Evolutionary conservation across 2,329 filamentous ascomycete genomes (phyloP).

Genomic region (Sporothrix brunneoviolacea): DNA sequence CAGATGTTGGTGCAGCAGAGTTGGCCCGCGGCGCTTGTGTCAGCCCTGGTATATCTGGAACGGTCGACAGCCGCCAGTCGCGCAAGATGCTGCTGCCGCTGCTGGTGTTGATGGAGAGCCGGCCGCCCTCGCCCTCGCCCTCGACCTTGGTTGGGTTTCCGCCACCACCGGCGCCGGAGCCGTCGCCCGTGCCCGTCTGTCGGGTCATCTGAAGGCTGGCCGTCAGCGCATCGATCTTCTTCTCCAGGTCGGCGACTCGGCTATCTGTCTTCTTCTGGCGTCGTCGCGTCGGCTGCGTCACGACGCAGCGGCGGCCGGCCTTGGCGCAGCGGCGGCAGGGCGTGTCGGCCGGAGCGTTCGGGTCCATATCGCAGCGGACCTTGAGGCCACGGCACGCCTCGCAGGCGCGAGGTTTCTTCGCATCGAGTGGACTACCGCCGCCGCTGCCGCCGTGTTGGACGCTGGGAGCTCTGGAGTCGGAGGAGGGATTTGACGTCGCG

Average conservation of each 20-base stretch:
- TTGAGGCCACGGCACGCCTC: constrained; percentile 71
- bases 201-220: constrained; percentile 62
- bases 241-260: constrained; percentile 82
- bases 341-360: constrained; percentile 47
- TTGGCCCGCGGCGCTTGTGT: not conserved
- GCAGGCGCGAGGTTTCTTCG: constrained; percentile 65
- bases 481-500: not conserved
- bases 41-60: not conserved
- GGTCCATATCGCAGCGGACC: constrained; percentile 78
- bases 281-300: constrained; percentile 69
- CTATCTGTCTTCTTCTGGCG: constrained; percentile 89
- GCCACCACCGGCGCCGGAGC: not conserved
- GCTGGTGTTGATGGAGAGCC: not conserved
- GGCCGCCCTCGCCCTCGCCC: not conserved
- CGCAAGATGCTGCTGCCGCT: not conserved
- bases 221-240: constrained; percentile 84
- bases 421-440: constrained; percentile 30
- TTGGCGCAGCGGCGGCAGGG: constrained; percentile 73
- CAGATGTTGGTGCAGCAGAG: not conserved
- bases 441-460: not conserved
- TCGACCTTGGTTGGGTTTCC: not conserved
- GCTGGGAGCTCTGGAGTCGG: not conserved
- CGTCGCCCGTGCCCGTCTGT: constrained; percentile 6
- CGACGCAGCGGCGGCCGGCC: constrained; percentile 67
- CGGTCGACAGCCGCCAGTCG: not conserved